Base-by-base conservation (phyloP, 2,329 filamentous ascomycete genomes). In the Cordyceps cateniannulata region DNA sequence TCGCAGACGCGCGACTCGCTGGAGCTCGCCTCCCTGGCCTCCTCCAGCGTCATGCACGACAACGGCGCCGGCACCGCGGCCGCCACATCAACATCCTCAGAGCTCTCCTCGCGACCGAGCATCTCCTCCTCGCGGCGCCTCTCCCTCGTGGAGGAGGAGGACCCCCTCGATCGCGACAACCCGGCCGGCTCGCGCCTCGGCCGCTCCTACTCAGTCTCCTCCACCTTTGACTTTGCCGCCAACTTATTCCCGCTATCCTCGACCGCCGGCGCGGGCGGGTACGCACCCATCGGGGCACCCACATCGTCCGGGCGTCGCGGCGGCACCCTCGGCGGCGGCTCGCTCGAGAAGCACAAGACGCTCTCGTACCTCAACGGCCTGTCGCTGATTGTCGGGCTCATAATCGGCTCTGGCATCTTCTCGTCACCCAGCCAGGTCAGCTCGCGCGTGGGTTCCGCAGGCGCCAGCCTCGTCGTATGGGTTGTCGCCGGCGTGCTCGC, bases 401-500 rank as follows among this genome's bases (percentile, higher is more conserved):
- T 98, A 66, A 98, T 99, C 70, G 95, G 95, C 3, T 96, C 91
- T 25, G 95, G 93, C 16, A 97, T 99, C 69, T 99, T 98, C 76
- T 96, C 91, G 3, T 96, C 91, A 24, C 93, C 93, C 0, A 92
- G 91, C 60, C 91, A 96, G 71, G 93, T 99, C 68, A 96, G 95
- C 74, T 84, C 84, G 60, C 96, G 96, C 71, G 91, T 91, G 40
- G 95, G 93, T 10, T 97, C 93, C 29, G 91, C 93, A 0, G 95
- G 93, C 54, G 93, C 93, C 18, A 87, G 93, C 1, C 77, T 99
- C 55, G 82, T 97, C n/a, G 87, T 97, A 5, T 99, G 93, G 93
- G 81, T 86, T 1, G 85, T 98, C 47, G 93, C 93, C 3, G 93
- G 93, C n/a, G 71, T 97, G 22, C 78, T 99, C 63, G 93, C 93